Percentiles rank a stretch among this genome's conserved stretches.
phyloP scores from a whole-genome alignment of 2,329 filamentous ascomycete genomes.

The Apiospora koreana region DNA sequence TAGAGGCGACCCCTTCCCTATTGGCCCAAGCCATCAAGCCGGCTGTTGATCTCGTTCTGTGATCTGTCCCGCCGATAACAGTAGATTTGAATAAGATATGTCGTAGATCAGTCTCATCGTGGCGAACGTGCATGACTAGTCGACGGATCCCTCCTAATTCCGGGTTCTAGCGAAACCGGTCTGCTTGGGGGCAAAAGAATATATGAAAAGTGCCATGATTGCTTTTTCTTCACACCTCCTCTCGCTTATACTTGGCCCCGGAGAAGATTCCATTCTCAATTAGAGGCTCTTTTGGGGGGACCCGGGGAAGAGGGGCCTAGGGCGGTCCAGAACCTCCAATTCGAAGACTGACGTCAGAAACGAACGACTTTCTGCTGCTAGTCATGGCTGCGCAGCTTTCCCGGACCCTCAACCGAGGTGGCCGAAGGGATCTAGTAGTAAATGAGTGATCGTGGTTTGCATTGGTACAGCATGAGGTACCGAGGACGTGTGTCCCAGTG shows the following conservation, averaged over 20 bases:
- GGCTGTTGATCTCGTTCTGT: slow-evolving; percentile 2
- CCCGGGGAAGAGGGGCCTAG: background rate
- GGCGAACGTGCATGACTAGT: background rate
- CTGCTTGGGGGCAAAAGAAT: background rate
- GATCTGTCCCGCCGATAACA: background rate
- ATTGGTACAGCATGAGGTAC: background rate
- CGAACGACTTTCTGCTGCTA: background rate
- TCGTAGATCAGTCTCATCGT: background rate
- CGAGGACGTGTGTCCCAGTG: background rate
- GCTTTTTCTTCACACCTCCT: background rate
- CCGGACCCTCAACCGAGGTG: background rate
- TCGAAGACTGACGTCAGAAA: background rate
- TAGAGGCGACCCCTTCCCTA: background rate
- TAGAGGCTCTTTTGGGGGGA: background rate
- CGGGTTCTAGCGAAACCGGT: background rate
- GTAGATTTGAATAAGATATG: background rate
- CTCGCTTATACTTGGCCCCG: background rate
- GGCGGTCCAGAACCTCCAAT: background rate
- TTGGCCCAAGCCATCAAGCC: background rate
- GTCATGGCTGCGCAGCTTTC: background rate
- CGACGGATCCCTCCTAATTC: background rate
- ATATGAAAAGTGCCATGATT: background rate
- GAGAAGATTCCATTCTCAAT: background rate
- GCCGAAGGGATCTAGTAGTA: background rate
- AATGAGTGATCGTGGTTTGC: background rate